A percentile compares a stretch with the other conserved stretches of the same genome.
These are phyloP conservation scores for Saxispiralis lemnorum DNA, from an alignment of 495 filamentous ascomycete genomes.

Conservation along the genomic window DNA sequence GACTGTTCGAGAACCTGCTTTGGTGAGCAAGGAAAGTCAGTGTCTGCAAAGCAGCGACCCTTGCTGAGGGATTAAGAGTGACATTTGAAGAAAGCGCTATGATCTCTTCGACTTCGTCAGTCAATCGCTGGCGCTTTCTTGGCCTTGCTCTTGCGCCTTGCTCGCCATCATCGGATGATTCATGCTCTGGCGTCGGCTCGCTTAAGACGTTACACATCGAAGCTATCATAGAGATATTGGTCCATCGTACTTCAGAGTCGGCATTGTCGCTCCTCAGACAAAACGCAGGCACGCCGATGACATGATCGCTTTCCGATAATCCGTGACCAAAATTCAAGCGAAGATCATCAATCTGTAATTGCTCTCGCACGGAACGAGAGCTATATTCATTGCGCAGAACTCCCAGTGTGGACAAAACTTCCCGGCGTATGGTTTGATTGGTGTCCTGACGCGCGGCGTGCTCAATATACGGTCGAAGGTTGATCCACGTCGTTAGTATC, in stretches of 20 bases:
- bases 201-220: conserved; percentile 29
- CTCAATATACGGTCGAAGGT: conserved; percentile 42
- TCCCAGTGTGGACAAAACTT: conserved; percentile 22
- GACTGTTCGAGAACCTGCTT: conserved; percentile 27
- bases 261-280: conserved; percentile 23
- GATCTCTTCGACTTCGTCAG: conserved; percentile 1
- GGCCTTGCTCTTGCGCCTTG: conserved; percentile 2
- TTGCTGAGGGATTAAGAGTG: not conserved
- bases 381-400: conserved; percentile 14
- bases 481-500: conserved; percentile 52
- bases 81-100: not conserved
- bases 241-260: conserved; percentile 37
- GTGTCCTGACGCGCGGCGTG: conserved; percentile 20
- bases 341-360: conserved; percentile 13
- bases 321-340: not conserved
- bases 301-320: not conserved
- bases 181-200: not conserved
- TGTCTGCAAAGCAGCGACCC: conserved; percentile 45
- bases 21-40: conserved; percentile 49
- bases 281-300: conserved; percentile 18
- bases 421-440: conserved; percentile 15
- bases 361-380: conserved; percentile 10
- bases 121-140: conserved; percentile 8
- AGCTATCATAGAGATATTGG: conserved; percentile 32
- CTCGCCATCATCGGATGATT: conserved; percentile 1